Conservation (phyloP, 1,139 yeast genomes). For the Hyphopichia khmerensis region DNA sequence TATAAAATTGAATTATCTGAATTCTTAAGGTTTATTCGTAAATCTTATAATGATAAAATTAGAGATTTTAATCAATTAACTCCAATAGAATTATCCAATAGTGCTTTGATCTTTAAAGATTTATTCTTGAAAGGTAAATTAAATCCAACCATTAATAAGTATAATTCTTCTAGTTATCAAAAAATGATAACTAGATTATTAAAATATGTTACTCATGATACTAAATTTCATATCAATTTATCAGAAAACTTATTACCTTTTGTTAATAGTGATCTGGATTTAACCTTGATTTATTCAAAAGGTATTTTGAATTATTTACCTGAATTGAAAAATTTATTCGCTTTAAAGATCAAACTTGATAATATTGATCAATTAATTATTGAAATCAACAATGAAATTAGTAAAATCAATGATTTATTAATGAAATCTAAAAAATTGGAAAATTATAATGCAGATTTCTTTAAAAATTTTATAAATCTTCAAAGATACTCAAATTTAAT, state of each 20-base stretch:
- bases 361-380: background rate
- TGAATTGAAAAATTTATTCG: slow-evolving; percentile 23
- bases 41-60: slow-evolving; percentile 23
- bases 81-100: slow-evolving; percentile 26
- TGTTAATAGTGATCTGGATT: slow-evolving; percentile 7
- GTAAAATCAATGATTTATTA: slow-evolving; percentile 19
- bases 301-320: slow-evolving; percentile 24
- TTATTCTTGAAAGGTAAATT: slow-evolving; percentile 21
- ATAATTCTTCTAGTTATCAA: slow-evolving; percentile 18
- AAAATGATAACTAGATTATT: slow-evolving; percentile 21
- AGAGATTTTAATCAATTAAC: slow-evolving; percentile 25
- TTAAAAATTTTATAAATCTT: slow-evolving; percentile 23
- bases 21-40: slow-evolving; percentile 22
- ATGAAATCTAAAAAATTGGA: slow-evolving; percentile 7
- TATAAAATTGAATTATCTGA: slow-evolving; percentile 20
- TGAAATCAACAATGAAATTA: slow-evolving; percentile 10
- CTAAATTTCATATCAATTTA: slow-evolving; percentile 12
- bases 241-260: slow-evolving; percentile 8
- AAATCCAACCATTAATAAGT: slow-evolving; percentile 13
- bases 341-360: background rate
- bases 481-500: slow-evolving; percentile 25
- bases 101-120: slow-evolving; percentile 28
- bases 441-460: slow-evolving; percentile 15
- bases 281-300: slow-evolving; percentile 16
- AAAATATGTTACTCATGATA: slow-evolving; percentile 12